These are phyloP conservation scores for Penicillium alfredii DNA, from an alignment of 495 filamentous ascomycete species.

Conservation along the genomic window DNA sequence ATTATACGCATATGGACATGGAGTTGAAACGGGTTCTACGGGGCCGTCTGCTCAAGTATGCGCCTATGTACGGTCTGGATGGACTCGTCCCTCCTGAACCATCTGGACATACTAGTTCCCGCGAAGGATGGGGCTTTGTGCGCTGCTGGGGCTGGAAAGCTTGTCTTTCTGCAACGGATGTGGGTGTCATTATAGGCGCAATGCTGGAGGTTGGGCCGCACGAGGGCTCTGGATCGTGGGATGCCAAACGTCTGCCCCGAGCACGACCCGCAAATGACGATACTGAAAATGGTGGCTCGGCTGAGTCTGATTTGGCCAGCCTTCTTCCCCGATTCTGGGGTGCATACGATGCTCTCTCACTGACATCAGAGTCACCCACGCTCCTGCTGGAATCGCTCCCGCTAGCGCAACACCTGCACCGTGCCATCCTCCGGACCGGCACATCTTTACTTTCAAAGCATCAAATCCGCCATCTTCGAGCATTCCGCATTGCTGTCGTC, in stretches of 20 bases:
- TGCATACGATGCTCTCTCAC: slow-evolving; percentile 77
- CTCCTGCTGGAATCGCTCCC: slow-evolving; percentile 65
- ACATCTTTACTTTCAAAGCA: slow-evolving; percentile 86
- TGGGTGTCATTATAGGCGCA: slow-evolving; percentile 82
- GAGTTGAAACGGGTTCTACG: slow-evolving; percentile 84
- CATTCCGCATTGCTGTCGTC: slow-evolving; percentile 92
- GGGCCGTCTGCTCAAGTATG: slow-evolving; percentile 81
- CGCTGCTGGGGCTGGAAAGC: slow-evolving; percentile 97
- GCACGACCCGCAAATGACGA: slow-evolving; percentile 37
- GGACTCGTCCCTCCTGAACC: slow-evolving; percentile 75
- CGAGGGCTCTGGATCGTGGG: slow-evolving; percentile 32
- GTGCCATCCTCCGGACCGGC: slow-evolving; percentile 89
- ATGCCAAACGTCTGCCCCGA: slow-evolving; percentile 28
- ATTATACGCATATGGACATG: slow-evolving; percentile 98
- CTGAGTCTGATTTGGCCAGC: slow-evolving; percentile 33
- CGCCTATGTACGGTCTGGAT: slow-evolving; percentile 83
- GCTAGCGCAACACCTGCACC: slow-evolving; percentile 80
- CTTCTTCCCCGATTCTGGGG: slow-evolving; percentile 72
- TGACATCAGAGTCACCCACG: slow-evolving; percentile 39
- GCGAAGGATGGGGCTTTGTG: slow-evolving; percentile 94
- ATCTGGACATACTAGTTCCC: slow-evolving; percentile 42
- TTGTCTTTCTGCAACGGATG: slow-evolving; percentile 84
- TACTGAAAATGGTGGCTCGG: slow-evolving; percentile 11
- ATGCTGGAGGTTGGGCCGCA: slow-evolving; percentile 79
- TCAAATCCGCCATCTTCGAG: slow-evolving; percentile 83